Base-by-base conservation (phyloP, 202 grass and related monocot genomes). In the Setaria viridis region DNA sequence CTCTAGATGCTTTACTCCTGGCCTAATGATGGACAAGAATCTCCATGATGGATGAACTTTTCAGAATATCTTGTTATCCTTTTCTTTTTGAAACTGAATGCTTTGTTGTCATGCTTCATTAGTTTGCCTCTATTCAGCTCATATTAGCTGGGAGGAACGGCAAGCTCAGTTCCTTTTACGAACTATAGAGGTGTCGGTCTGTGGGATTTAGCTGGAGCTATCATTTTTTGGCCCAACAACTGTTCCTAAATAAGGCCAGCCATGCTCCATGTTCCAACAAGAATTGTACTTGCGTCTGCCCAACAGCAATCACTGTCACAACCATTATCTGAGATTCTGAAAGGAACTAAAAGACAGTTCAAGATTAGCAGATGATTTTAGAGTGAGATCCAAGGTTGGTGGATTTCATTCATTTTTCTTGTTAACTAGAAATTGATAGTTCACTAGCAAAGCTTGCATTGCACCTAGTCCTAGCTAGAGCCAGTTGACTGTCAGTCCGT, bases 1-100 rank as follows among this genome's bases (percentile, higher is more conserved):
- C 21, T 67, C 13, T 29, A 21, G 49, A 46, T 47, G 72, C 72
- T 82, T 55, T 80, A 68, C 11, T 41, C 51, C 58, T 62, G 34
- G 35, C 59, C 67, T 62, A 72, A 70, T 85, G 39, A 59, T 77
- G 29, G 5, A 78, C 20, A 20, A 33, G 83, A 82, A 86, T 90
- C 48, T 86, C 72, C 37, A 90, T 86, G 79, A 72, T 90, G 67
- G 72, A 72, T 86, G 67, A 78, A 7, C 78, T 82, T 78, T 82
- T 59, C 11, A 87, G 70, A 62, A 77, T 77, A 76, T 76, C 46
- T 76, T 25, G 5, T 48, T 11, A 42, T 30, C 17, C 2, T 77
- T 70, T 74, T 56, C 6, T 69, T 41, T 50, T 62, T 37, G 45
- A 51, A 58, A 72, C 56, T n/a, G 62, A 70, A 69, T 32, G 57